phyloP scores from a whole-genome alignment of 1,139 yeast genomes.

The Blastobotrys capitulatus region DNA sequence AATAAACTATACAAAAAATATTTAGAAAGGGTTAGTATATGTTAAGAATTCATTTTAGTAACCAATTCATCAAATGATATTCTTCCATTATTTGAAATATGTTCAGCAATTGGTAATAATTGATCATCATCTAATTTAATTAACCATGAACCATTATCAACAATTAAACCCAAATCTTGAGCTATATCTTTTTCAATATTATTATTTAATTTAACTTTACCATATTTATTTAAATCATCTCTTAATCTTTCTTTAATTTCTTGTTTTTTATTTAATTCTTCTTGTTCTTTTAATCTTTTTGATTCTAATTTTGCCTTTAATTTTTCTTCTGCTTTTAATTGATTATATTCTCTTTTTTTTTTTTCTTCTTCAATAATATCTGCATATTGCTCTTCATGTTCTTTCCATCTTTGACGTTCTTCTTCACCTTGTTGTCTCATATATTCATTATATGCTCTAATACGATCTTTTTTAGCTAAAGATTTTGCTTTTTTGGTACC shows the following conservation, averaged over 20 bases:
- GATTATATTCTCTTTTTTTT: constrained; percentile 16
- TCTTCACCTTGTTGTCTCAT: constrained; percentile 29
- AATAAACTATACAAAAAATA: neutral
- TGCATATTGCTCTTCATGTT: constrained; percentile 27
- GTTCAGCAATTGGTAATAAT: constrained; percentile 1
- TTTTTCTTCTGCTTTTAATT: constrained; percentile 15
- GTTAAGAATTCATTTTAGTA: neutral
- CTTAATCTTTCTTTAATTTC: constrained; percentile 12
- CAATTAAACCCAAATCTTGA: constrained; percentile 8
- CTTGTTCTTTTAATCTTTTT: constrained; percentile 12
- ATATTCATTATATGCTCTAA: constrained; percentile 31
- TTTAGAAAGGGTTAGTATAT: neutral
- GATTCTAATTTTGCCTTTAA: constrained; percentile 19
- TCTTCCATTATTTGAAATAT: constrained; percentile 10
- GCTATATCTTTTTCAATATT: constrained; percentile 18
- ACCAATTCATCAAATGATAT: constrained; percentile 14
- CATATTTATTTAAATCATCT: constrained; percentile 11
- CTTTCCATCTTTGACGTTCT: constrained; percentile 20
- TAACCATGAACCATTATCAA: constrained; percentile 10
- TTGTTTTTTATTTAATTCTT: constrained; percentile 3
- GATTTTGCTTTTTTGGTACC: constrained; percentile 33
- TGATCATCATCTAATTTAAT: constrained; percentile 2
- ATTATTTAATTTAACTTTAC: constrained; percentile 12
- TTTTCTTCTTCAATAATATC: constrained; percentile 29
- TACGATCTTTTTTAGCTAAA: constrained; percentile 29